Evolutionary conservation across 2,329 filamentous ascomycete species (phyloP).

Genomic region (Pleomassaria siparia): DNA sequence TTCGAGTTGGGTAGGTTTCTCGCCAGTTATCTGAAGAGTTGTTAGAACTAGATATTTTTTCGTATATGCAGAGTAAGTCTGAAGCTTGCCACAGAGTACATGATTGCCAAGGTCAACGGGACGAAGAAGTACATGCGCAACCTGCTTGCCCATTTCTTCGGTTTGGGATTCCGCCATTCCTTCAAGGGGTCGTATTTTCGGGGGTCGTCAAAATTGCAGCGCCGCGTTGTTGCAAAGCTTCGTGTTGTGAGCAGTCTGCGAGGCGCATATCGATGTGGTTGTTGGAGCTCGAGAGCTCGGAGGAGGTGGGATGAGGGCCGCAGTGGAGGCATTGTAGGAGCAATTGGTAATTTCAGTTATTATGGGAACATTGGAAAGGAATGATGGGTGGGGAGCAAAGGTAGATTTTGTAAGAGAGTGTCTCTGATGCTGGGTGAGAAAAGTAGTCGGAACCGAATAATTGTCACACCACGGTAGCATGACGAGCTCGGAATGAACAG

Average conservation of each 20-base stretch:
- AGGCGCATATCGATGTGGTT: conserved; percentile 27
- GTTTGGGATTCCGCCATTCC: conserved; percentile 37
- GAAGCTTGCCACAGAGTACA: conserved; percentile 60
- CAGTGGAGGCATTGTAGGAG: conserved; percentile 30
- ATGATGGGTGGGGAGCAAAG: not conserved
- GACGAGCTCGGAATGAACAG: conserved; percentile 1
- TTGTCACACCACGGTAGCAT: conserved; percentile 33
- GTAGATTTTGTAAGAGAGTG: not conserved
- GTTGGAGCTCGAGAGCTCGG: conserved; percentile 31
- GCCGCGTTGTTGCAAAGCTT: conserved; percentile 12
- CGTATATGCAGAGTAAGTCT: not conserved
- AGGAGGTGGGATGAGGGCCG: conserved; percentile 26
- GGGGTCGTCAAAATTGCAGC: conserved; percentile 23
- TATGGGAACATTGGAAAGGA: conserved; percentile 14
- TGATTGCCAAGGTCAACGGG: conserved; percentile 55
- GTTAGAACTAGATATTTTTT: not conserved
- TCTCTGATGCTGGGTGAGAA: too few relatives aligned
- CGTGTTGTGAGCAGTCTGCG: conserved; percentile 20
- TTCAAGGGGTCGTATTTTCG: conserved; percentile 31
- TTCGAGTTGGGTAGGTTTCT: conserved; percentile 46
- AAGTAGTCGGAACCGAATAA: not conserved
- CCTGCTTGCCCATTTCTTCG: conserved; percentile 44
- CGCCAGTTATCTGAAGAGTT: not conserved
- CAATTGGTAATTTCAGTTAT: conserved; percentile 21
- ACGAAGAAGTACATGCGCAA: conserved; percentile 50